phyloP scores from a whole-genome alignment of 495 filamentous ascomycete genomes.

The Cercophora scortea region DNA sequence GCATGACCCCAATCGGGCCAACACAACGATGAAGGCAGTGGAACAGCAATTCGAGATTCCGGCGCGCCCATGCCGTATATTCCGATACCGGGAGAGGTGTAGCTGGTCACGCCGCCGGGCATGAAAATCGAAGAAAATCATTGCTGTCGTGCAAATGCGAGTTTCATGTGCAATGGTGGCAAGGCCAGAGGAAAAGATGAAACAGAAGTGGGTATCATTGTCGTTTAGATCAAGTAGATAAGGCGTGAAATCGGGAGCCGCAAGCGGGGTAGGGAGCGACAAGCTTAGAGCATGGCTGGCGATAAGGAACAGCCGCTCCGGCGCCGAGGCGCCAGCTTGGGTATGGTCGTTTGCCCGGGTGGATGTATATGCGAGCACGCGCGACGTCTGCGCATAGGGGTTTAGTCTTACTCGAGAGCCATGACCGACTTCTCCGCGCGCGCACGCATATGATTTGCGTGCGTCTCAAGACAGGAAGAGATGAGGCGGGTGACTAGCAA shows the following conservation, averaged over 20 bases:
- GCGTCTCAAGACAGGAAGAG: conserved; percentile 76
- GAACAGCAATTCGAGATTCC: too few species aligned
- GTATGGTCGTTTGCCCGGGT: too few species aligned
- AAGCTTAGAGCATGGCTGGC: neutral
- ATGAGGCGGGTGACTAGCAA: conserved; percentile 73
- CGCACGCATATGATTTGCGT: conserved; percentile 70
- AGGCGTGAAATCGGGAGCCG: neutral
- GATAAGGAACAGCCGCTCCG: too few species aligned
- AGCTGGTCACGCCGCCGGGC: too few species aligned
- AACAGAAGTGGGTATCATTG: conserved; percentile 9
- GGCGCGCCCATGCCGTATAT: too few species aligned
- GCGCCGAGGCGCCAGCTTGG: neutral
- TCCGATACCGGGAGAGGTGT: too few species aligned
- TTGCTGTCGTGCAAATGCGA: neutral
- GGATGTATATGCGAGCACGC: too few species aligned
- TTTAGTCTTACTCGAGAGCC: conserved; percentile 6
- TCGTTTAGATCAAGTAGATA: neutral
- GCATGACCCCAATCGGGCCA: too few species aligned
- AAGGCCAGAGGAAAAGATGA: neutral
- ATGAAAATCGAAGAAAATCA: neutral
- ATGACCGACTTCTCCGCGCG: conserved; percentile 57
- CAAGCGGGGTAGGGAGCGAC: too few species aligned
- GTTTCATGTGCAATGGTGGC: neutral
- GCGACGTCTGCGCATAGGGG: neutral
- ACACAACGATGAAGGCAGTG: too few species aligned